Conservation (phyloP, 345 rosid species). For the Syzygium aromaticum region DNA sequence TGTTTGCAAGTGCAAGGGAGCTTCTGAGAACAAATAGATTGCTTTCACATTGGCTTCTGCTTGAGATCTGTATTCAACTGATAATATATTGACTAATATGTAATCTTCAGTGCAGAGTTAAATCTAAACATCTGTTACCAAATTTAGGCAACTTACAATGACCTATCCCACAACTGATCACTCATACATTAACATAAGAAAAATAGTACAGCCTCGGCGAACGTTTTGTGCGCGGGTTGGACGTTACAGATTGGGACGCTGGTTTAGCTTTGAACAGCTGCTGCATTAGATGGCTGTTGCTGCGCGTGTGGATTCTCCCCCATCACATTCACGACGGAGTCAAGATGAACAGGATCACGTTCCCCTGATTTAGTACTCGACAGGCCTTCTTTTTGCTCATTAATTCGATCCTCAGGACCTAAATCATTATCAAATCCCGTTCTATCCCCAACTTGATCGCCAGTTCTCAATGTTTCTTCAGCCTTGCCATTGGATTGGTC, state of each 20-base stretch:
- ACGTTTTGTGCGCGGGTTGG: neutral
- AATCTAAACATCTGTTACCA: neutral
- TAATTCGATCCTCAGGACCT: neutral
- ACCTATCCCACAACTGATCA: slow-evolving; percentile 1
- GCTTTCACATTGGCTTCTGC: neutral
- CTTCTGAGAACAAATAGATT: neutral
- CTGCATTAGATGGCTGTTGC: slow-evolving; percentile 32
- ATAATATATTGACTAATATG: neutral
- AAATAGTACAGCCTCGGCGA: slow-evolving; percentile 8
- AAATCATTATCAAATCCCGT: neutral
- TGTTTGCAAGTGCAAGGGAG: neutral
- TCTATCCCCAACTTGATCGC: neutral
- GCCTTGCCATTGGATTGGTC: neutral
- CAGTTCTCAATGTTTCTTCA: neutral
- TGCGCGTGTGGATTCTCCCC: slow-evolving; percentile 15
- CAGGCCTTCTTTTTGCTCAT: slow-evolving; percentile 15
- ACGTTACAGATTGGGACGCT: neutral
- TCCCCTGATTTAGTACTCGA: slow-evolving; percentile 15
- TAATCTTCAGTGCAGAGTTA: neutral
- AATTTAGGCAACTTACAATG: neutral
- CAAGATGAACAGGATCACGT: slow-evolving; percentile 1
- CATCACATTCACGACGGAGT: neutral
- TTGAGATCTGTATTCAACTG: neutral
- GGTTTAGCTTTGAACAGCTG: slow-evolving; percentile 50
- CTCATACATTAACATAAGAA: slow-evolving; percentile 7